phyloP scores from a whole-genome alignment of 805 yeast species.

The Nakazawaea peltata region DNA sequence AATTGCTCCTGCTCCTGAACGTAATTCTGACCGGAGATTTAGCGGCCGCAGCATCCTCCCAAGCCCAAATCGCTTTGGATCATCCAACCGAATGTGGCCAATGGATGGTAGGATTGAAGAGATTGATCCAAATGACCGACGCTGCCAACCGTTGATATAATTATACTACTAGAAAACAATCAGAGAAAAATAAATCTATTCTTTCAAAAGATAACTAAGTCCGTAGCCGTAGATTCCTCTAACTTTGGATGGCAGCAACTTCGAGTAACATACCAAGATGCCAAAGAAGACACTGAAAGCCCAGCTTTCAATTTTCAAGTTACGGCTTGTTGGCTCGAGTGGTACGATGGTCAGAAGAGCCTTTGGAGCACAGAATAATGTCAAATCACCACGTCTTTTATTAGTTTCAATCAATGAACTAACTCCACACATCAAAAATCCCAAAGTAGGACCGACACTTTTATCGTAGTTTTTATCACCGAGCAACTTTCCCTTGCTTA shows the following conservation, averaged over 20 bases:
- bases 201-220: constrained; percentile 10
- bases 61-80: constrained; percentile 52
- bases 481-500: constrained; percentile 26
- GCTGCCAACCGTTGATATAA: constrained; percentile 19
- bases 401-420: constrained; percentile 31
- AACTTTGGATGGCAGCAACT: constrained; percentile 21
- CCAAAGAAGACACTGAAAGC: constrained; percentile 29
- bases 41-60: constrained; percentile 47
- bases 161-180: too few relatives aligned
- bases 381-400: constrained; percentile 36
- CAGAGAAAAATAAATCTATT: neutral
- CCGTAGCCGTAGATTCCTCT: constrained; percentile 31
- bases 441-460: constrained; percentile 31
- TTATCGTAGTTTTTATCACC: constrained; percentile 26
- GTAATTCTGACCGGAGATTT: constrained; percentile 49
- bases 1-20: constrained; percentile 41
- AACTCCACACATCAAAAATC: constrained; percentile 32
- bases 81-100: constrained; percentile 72
- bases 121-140: constrained; percentile 71
- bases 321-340: constrained; percentile 2
- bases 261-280: constrained; percentile 26
- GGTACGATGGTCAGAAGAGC: constrained; percentile 9
- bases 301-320: constrained; percentile 19
- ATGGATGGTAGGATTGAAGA: constrained; percentile 90
- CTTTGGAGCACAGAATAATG: constrained; percentile 33